Percentiles rank a stretch among this genome's conserved stretches.
Conservation (phyloP, 129 eudicot species). For the Helianthus tuberosus region DNA sequence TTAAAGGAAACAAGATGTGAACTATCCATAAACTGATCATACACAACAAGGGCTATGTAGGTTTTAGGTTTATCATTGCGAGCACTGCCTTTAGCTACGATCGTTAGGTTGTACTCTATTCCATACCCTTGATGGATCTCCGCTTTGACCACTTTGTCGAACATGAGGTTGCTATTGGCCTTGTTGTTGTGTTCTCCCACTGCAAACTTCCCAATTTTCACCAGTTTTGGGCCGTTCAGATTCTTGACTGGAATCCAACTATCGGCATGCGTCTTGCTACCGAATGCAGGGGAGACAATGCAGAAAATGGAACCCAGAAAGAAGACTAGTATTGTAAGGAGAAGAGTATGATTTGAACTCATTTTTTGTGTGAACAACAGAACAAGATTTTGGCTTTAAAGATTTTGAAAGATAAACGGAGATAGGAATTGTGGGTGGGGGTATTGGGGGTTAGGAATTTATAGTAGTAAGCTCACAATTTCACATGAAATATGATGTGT, state of each 20-base stretch:
- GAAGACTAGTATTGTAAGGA: conserved; percentile 9
- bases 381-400: not conserved
- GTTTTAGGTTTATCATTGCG: not conserved
- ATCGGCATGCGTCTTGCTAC: conserved; percentile 1
- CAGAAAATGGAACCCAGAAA: not conserved
- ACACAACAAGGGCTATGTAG: conserved; percentile 2
- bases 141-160: conserved; percentile 13
- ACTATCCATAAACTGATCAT: not conserved
- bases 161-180: conserved; percentile 12
- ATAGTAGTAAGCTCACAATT: conserved; percentile 13
- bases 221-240: not conserved
- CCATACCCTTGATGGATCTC: not conserved
- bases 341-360: conserved; percentile 19
- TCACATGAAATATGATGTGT: conserved; percentile 11
- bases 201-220: conserved; percentile 2
- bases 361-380: conserved; percentile 4
- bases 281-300: conserved; percentile 10
- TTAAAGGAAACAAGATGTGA: not conserved
- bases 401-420: not conserved
- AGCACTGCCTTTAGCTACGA: conserved; percentile 15
- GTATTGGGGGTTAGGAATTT: not conserved
- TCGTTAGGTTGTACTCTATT: conserved; percentile 12
- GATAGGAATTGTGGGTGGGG: not conserved
- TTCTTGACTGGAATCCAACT: conserved; percentile 15
- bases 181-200: conserved; percentile 2